phyloP scores from a whole-genome alignment of 2,329 filamentous ascomycete species.

The Sporothrix inflata region DNA sequence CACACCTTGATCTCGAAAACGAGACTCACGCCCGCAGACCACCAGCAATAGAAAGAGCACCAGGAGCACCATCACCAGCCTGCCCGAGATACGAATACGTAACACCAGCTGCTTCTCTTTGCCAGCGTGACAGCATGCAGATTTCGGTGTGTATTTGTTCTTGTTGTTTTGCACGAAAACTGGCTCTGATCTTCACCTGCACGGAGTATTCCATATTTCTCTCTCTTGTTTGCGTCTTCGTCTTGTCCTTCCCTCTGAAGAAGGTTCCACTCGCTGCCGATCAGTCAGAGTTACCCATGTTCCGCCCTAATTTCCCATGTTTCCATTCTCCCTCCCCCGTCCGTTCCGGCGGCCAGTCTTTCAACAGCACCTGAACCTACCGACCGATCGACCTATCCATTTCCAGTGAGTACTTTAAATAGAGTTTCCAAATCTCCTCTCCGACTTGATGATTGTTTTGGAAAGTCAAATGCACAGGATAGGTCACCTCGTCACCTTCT shows the following conservation, averaged over 20 bases:
- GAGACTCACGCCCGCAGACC: neutral
- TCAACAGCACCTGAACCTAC: neutral
- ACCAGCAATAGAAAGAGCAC: neutral
- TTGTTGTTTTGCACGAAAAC: neutral
- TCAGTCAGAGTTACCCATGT: neutral
- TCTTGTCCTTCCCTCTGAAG: neutral
- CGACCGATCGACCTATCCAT: neutral
- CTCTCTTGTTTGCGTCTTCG: neutral
- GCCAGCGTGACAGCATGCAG: slow-evolving; percentile 6
- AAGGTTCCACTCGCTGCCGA: neutral
- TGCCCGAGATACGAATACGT: neutral
- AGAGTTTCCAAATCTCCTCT: slow-evolving; percentile 6
- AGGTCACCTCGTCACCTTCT: too few species aligned
- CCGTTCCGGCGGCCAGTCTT: slow-evolving; percentile 9
- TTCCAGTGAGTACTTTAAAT: slow-evolving; percentile 3
- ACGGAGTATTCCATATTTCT: neutral
- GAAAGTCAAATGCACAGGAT: neutral
- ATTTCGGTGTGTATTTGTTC: neutral
- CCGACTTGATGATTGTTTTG: neutral
- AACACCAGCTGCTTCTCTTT: neutral
- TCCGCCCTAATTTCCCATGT: neutral
- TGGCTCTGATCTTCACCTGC: neutral
- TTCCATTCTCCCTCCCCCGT: slow-evolving; percentile 11
- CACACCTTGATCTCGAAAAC: neutral
- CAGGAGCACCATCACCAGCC: neutral